Evolutionary conservation across 208 protist genomes (phyloP), one percentile per base, ranked within the genome.

Genomic region (Leishmania aethiopica): DNA sequence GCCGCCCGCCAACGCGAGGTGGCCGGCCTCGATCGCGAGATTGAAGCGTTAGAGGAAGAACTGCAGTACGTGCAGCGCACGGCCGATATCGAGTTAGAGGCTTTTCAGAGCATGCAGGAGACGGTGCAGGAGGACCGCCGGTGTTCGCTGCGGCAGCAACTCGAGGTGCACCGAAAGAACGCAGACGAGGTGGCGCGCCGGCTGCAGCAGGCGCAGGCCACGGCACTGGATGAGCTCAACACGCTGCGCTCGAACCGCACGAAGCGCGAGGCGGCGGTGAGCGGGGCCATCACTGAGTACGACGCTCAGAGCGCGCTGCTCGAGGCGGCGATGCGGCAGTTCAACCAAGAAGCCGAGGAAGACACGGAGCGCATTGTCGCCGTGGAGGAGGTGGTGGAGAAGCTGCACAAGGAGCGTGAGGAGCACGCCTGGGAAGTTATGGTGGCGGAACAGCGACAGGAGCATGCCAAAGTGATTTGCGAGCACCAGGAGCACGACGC

Each of bases 231-330:
- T 40, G 92, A 95, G 76, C 78, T 88, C 28, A 86, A 83, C 69
- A 77, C 85, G 59, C 84, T 98, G 64, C 93, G 95, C 55, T 89
- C 91, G 25, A 83, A 88, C 73, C 86, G 92, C 40, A 90, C 90
- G 37, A 96, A 97, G 85, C 90, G 92, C 60, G 93, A 96, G 88
- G 89, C 92, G 28, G 93, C 92, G 3, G 91, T 98, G 84, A 94
- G 91, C 71, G 93, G 89, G 13, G 92, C 93, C 37, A 96, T 98
- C 75, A 81, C 84, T 42, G 93, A 98, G 84, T 96, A 98, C 82
- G 95, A 98, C 79, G 71, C 83, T 59, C 92, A 95, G 72, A 93
- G 93, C 84, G 79, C 82, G 32, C 80, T 80, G 17, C 76, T 95
- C 25, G 64, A 75, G 15, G 73, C 79, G 17, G 91, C 89, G 19